Conservation (phyloP, 192 early-diverging fungal genomes). For the Dissophora ornata region DNA sequence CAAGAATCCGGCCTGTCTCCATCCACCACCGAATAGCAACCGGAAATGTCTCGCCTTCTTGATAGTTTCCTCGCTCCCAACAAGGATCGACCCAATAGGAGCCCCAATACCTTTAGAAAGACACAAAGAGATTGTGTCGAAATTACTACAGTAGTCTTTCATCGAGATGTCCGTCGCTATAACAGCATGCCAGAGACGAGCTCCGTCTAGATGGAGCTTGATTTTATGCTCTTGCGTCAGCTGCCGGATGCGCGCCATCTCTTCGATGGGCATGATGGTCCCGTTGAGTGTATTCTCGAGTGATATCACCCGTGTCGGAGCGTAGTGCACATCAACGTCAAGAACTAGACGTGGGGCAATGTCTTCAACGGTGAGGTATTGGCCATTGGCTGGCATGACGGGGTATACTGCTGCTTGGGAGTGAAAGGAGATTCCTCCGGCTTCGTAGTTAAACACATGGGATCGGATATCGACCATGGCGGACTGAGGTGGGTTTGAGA, state of each 20-base stretch:
- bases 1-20: slow-evolving; percentile 89
- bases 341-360: slow-evolving; percentile 66
- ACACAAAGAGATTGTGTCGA: slow-evolving; percentile 90
- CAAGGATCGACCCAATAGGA: slow-evolving; percentile 87
- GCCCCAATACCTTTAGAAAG: slow-evolving; percentile 92
- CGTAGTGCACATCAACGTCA: slow-evolving; percentile 74
- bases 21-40: slow-evolving; percentile 91
- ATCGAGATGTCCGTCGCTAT: slow-evolving; percentile 74
- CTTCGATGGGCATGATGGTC: slow-evolving; percentile 79
- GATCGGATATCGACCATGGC: slow-evolving; percentile 80
- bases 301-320: slow-evolving; percentile 82
- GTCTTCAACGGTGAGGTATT: slow-evolving; percentile 72
- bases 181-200: slow-evolving; percentile 89
- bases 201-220: slow-evolving; percentile 87
- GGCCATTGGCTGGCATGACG: slow-evolving; percentile 61
- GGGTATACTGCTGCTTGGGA: slow-evolving; percentile 76
- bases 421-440: slow-evolving; percentile 83
- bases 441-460: slow-evolving; percentile 84
- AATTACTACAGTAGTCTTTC: slow-evolving; percentile 71
- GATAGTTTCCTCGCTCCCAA: slow-evolving; percentile 75
- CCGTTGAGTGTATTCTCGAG: slow-evolving; percentile 93
- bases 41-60: slow-evolving; percentile 84
- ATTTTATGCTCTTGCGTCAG: slow-evolving; percentile 65
- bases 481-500: slow-evolving; percentile 80
- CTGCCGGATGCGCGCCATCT: slow-evolving; percentile 72